These are phyloP conservation scores for Agaricus subrufescens DNA, from an alignment of 768 basidiomycete genomes.

Conservation along the genomic window DNA sequence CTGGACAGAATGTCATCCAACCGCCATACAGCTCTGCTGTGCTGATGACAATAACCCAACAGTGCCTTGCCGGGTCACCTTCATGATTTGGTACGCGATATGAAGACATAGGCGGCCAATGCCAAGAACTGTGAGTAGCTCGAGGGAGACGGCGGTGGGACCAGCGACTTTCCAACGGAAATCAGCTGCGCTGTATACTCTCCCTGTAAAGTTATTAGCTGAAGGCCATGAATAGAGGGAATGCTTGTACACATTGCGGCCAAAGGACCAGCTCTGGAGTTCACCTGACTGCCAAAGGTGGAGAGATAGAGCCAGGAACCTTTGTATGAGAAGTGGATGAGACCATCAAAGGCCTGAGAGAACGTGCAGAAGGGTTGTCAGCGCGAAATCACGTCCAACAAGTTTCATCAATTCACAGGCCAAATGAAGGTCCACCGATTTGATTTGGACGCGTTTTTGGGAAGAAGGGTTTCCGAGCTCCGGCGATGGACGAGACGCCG, in stretches of 20 bases:
- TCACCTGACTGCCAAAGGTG: constrained; percentile 67
- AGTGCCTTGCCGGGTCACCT: constrained; percentile 63
- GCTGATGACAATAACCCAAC: constrained; percentile 76
- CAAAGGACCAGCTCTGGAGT: constrained; percentile 61
- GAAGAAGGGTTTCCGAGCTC: constrained; percentile 50
- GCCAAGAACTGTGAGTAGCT: constrained; percentile 77
- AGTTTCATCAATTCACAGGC: constrained; percentile 45
- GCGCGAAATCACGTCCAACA: background rate
- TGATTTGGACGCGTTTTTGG: constrained; percentile 58
- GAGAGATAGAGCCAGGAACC: constrained; percentile 80
- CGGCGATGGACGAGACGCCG: constrained; percentile 47
- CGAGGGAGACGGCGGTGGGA: constrained; percentile 76
- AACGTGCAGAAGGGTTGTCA: background rate
- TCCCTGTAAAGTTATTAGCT: constrained; percentile 43
- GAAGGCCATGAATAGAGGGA: background rate
- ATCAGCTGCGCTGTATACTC: constrained; percentile 77
- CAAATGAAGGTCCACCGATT: constrained; percentile 74
- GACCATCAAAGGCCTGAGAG: constrained; percentile 67
- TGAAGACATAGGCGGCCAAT: constrained; percentile 73
- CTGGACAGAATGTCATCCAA: constrained; percentile 91
- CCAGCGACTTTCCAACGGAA: constrained; percentile 79
- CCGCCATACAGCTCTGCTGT: constrained; percentile 79
- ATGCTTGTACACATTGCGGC: constrained; percentile 68
- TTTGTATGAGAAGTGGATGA: constrained; percentile 77
- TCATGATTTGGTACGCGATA: constrained; percentile 60